Base-by-base conservation (phyloP, 768 basidiomycete species). In the Calocybe gangraenosa region DNA sequence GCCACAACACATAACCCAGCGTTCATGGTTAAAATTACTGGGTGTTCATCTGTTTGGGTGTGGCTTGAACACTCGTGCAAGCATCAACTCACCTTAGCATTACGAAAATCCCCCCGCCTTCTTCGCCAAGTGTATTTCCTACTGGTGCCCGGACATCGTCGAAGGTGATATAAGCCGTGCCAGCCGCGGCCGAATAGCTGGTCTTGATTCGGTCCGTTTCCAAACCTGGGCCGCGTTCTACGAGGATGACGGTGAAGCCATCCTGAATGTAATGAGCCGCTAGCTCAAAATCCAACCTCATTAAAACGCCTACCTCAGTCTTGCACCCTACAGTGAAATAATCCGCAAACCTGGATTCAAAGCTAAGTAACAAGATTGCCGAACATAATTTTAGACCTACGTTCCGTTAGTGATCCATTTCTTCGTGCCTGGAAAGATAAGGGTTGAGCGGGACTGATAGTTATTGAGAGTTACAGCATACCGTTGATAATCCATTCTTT, bases 1-100 rank as follows among this genome's bases (percentile, higher is more conserved):
- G 11, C 54, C 50, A 43, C 56, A 59, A 35, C 58, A 57, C 56
- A 93, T 93, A 20, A 89, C 87, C 91, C 89, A 94, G 53, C 87
- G 84, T 60, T 93, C 92, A 63, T 94, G 92, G 61, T 95, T 95
- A 69, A 95, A 96, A 67, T 95, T 97, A 47, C 87, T 70, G 28
- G 20, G 23, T 18, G 1, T 9, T 25, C 36, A 14, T 33, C 11
- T 7, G n/a, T 20, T 47, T 14, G 44, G 19, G 17, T 7, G 13
- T 9, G 28, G 3, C 4, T 18, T 21, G 2, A 4, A 17, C 0
- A n/a, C 17, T 1, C 23, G n/a, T 32, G 1, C 2, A n/a, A 41
- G 17, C 4, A 8, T 31, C 5, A 19, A 46, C 49, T 31, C 14
- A 60, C 60, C 59, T 60, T 18, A 64, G 53, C 20, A 64, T 61